Conservation (phyloP, 192 early-diverging fungal genomes). For the Pilaira anomala region DNA sequence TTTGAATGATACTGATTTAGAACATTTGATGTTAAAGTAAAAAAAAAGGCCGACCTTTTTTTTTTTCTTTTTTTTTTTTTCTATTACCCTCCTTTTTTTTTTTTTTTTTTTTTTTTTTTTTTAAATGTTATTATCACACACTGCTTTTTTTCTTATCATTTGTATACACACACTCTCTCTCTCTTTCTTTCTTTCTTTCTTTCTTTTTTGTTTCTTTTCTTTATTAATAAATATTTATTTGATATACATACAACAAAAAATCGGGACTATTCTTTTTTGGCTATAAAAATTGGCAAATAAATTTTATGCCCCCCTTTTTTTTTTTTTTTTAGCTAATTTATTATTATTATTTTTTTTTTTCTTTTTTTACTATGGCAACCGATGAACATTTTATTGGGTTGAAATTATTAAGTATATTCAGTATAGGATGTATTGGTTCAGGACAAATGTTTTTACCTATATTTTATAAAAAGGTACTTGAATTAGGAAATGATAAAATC, state of each 20-base stretch:
- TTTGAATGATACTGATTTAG: not conserved
- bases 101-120: not conserved
- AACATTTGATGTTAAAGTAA: not conserved
- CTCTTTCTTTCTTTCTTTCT: too few relatives aligned
- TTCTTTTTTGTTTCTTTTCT: too few relatives aligned
- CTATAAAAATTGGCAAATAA: too few relatives aligned
- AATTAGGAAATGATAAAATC: slow-evolving; percentile 25
- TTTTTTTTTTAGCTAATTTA: too few relatives aligned
- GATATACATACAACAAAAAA: too few relatives aligned
- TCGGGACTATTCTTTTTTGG: too few relatives aligned
- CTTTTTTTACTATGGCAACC: not conserved
- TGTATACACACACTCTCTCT: too few relatives aligned
- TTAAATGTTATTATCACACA: not conserved
- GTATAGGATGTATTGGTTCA: slow-evolving; percentile 25
- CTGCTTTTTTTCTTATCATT: too few relatives aligned
- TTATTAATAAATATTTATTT: too few relatives aligned
- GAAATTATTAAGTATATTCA: slow-evolving; percentile 24
- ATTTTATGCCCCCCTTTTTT: too few relatives aligned
- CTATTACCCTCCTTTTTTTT: not conserved
- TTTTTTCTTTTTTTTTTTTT: not conserved
- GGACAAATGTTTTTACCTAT: slow-evolving; percentile 18
- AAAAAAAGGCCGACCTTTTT: not conserved
- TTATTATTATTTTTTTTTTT: not conserved
- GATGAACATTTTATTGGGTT: slow-evolving; percentile 16
- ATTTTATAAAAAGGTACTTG: slow-evolving; percentile 23